phyloP scores from a whole-genome alignment of 805 yeast species.

The Sugiyamaella lignohabitans region DNA sequence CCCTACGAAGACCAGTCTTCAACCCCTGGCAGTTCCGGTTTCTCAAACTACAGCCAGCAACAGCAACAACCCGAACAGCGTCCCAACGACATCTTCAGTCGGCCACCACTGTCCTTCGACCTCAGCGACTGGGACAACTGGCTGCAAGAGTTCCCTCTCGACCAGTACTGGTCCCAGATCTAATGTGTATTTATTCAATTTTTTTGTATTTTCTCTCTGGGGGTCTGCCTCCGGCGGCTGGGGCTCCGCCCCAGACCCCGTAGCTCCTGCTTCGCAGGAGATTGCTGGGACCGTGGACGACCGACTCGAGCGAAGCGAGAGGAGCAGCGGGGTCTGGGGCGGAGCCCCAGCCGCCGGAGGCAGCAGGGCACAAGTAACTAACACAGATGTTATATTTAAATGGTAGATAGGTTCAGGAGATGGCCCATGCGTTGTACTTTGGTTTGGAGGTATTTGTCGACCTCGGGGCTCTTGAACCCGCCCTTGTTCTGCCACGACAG shows the following conservation, averaged over 20 bases:
- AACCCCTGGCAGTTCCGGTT: not conserved
- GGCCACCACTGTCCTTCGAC: constrained; percentile 7
- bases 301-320: not conserved
- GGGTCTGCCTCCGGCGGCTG: not conserved
- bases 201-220: not conserved
- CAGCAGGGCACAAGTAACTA: not conserved
- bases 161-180: constrained; percentile 1
- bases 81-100: not conserved
- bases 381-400: not conserved
- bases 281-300: too few relatives aligned
- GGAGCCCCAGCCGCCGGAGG: not conserved
- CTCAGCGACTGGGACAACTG: constrained; percentile 16
- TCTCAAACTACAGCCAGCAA: not conserved
- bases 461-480: constrained; percentile 79
- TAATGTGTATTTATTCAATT: not conserved
- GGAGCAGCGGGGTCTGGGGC: not conserved
- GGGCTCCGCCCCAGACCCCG: too few relatives aligned
- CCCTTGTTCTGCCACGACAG: constrained; percentile 70
- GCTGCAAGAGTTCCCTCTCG: constrained; percentile 9
- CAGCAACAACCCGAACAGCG: not conserved
- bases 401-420: constrained; percentile 37
- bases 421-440: constrained; percentile 98
- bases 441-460: constrained; percentile 88
- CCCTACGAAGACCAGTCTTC: constrained; percentile 10
- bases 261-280: too few relatives aligned